A percentile compares a stretch with the other conserved stretches of the same genome.
These are phyloP conservation scores for Dichotomocladium elegans DNA, from an alignment of 371 early-diverging fungal genomes.

Conservation along the genomic window DNA sequence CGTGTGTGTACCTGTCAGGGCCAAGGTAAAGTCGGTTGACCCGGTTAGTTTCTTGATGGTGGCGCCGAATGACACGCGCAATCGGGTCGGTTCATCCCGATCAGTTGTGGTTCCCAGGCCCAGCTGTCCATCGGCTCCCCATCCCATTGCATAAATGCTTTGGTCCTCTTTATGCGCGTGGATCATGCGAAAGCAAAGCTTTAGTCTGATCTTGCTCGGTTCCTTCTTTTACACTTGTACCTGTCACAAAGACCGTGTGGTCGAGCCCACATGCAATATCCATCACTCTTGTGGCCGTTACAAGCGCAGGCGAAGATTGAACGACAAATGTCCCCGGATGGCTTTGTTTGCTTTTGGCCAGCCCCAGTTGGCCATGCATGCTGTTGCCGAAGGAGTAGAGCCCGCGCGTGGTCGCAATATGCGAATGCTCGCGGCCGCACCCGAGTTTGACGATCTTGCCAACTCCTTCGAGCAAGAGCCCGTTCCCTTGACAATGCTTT, in stretches of 20 bases:
- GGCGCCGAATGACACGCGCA: slow-evolving; percentile 30
- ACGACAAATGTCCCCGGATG: slow-evolving; percentile 25
- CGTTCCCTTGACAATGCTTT: too few relatives aligned
- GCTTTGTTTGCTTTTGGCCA: slow-evolving; percentile 29
- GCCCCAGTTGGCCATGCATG: slow-evolving; percentile 68
- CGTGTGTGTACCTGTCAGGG: slow-evolving; percentile 30
- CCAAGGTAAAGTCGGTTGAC: slow-evolving; percentile 72
- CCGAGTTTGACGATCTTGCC: slow-evolving; percentile 18
- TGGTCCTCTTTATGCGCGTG: background rate
- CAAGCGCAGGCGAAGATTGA: slow-evolving; percentile 17
- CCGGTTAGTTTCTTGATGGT: slow-evolving; percentile 53
- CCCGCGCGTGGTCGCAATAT: slow-evolving; percentile 33
- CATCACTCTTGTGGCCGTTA: slow-evolving; percentile 24
- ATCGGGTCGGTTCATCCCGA: slow-evolving; percentile 37
- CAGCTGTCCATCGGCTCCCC: slow-evolving; percentile 81
- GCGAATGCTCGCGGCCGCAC: slow-evolving; percentile 63
- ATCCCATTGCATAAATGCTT: slow-evolving; percentile 68
- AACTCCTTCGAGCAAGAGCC: slow-evolving; percentile 1
- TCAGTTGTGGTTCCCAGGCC: slow-evolving; percentile 52
- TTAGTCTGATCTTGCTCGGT: background rate
- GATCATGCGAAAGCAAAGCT: background rate
- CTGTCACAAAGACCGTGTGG: slow-evolving; percentile 63
- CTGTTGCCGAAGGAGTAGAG: slow-evolving; percentile 66
- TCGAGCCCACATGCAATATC: slow-evolving; percentile 73
- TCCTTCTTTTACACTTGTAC: slow-evolving; percentile 17